phyloP scores from a whole-genome alignment of 2,329 filamentous ascomycete species.

The Fonsecaea multimorphosa region DNA sequence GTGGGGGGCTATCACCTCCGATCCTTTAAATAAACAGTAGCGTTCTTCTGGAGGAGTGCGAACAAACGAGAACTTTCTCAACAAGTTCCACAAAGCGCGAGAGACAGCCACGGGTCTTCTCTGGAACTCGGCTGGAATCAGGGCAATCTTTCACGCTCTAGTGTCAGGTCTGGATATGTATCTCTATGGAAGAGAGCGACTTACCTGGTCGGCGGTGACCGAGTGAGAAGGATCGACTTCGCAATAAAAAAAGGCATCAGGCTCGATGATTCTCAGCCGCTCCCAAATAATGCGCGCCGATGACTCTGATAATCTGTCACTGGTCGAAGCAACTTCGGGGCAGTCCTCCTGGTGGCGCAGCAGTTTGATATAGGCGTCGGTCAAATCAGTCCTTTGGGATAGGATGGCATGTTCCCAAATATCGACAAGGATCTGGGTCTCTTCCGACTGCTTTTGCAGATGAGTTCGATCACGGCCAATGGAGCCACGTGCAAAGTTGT shows the following conservation, averaged over 20 bases:
- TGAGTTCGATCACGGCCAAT: slow-evolving; percentile 27
- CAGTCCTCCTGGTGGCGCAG: slow-evolving; percentile 32
- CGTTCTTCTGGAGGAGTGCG: slow-evolving; percentile 24
- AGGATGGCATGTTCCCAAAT: slow-evolving; percentile 28
- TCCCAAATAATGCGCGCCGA: slow-evolving; percentile 36
- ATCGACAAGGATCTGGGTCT: slow-evolving; percentile 9
- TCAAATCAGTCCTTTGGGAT: neutral
- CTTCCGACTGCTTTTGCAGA: slow-evolving; percentile 19
- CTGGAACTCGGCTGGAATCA: neutral
- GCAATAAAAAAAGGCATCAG: slow-evolving; percentile 22
- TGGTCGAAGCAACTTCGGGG: slow-evolving; percentile 31
- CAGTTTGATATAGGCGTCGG: slow-evolving; percentile 36
- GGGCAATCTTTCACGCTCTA: neutral
- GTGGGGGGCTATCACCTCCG: neutral
- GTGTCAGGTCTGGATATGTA: too few species aligned
- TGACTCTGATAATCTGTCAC: slow-evolving; percentile 23
- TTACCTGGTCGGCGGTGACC: neutral
- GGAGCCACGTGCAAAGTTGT: slow-evolving; percentile 22
- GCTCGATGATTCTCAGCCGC: slow-evolving; percentile 2
- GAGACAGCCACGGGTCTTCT: neutral
- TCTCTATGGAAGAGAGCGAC: neutral
- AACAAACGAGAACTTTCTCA: slow-evolving; percentile 20
- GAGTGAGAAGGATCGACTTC: neutral
- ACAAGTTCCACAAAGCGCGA: neutral
- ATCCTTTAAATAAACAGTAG: slow-evolving; percentile 26